A percentile compares a stretch with the other conserved stretches of the same genome.
These are phyloP conservation scores for Setomelanomma holmii DNA, from an alignment of 2,329 filamentous ascomycete species.

Conservation along the genomic window DNA sequence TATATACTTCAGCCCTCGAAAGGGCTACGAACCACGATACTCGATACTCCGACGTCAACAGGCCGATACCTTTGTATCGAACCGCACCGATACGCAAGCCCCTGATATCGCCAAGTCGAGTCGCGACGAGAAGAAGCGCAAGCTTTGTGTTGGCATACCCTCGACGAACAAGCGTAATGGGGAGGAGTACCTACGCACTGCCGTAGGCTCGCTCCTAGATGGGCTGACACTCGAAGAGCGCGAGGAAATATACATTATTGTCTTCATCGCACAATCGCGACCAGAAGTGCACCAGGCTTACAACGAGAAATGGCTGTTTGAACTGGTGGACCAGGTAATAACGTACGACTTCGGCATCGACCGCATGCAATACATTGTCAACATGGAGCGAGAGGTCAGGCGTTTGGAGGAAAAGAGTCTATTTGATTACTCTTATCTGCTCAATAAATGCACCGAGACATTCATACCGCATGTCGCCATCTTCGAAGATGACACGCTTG, in stretches of 20 bases:
- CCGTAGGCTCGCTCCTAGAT: slow-evolving; percentile 54
- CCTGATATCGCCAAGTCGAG: slow-evolving; percentile 24
- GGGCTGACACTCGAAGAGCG: slow-evolving; percentile 53
- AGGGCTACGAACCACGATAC: slow-evolving; percentile 42
- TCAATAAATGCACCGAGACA: slow-evolving; percentile 50
- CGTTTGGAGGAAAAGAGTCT: slow-evolving; percentile 51
- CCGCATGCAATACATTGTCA: slow-evolving; percentile 43
- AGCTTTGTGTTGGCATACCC: slow-evolving; percentile 55
- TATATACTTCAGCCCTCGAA: slow-evolving; percentile 43
- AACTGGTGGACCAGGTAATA: slow-evolving; percentile 51
- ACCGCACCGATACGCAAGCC: slow-evolving; percentile 19
- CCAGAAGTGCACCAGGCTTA: slow-evolving; percentile 52
- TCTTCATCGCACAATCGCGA: slow-evolving; percentile 55
- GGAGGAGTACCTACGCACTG: slow-evolving; percentile 50
- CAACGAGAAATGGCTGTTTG: slow-evolving; percentile 50
- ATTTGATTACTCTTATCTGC: slow-evolving; percentile 54
- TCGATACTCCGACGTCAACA: slow-evolving; percentile 39
- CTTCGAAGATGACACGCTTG: slow-evolving; percentile 57
- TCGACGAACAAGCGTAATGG: slow-evolving; percentile 51
- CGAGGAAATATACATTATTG: slow-evolving; percentile 50
- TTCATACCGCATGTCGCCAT: slow-evolving; percentile 53
- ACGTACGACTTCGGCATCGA: slow-evolving; percentile 48
- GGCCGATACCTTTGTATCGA: slow-evolving; percentile 35
- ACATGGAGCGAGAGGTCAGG: slow-evolving; percentile 38
- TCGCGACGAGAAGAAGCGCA: slow-evolving; percentile 20